Evolutionary conservation across 768 basidiomycete genomes (phyloP).

Genomic region (Omphalotus guepiniiformis): DNA sequence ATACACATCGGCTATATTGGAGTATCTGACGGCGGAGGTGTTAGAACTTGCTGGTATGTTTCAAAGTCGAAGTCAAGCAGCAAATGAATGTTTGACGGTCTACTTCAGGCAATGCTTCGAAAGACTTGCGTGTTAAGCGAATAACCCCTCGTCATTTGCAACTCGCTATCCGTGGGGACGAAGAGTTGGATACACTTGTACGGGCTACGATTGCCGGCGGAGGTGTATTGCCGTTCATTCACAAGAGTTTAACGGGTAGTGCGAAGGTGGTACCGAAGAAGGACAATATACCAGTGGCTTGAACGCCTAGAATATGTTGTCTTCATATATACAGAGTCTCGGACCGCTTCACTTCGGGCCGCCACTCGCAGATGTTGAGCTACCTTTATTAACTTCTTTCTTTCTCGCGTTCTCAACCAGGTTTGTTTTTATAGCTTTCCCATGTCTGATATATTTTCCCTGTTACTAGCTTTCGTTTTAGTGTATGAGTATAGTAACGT

Average conservation of each 20-base stretch:
- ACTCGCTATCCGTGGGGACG: conserved; percentile 94
- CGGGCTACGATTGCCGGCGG: conserved; percentile 91
- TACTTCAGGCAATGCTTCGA: conserved; percentile 83
- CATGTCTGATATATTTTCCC: too few species aligned
- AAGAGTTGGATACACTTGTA: conserved; percentile 94
- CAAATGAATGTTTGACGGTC: too few species aligned
- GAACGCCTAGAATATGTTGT: too few species aligned
- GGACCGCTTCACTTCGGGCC: too few species aligned
- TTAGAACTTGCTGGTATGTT: conserved; percentile 87
- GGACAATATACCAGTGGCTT: too few species aligned
- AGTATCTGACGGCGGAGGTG: conserved; percentile 96
- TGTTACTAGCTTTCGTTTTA: background rate
- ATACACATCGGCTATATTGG: conserved; percentile 92
- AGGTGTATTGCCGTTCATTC: conserved; percentile 85
- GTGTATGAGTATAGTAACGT: background rate
- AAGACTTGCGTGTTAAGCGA: conserved; percentile 95
- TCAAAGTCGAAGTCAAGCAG: too few species aligned
- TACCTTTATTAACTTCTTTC: too few species aligned
- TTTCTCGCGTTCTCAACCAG: too few species aligned
- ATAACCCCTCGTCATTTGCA: conserved; percentile 96
- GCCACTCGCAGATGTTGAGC: too few species aligned
- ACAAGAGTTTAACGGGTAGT: conserved; percentile 70
- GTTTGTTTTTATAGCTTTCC: too few species aligned
- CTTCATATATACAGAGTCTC: too few species aligned
- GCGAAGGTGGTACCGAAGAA: conserved; percentile 47